Base-by-base conservation (phyloP, 768 basidiomycete species). In the Lactarius akahatsu region DNA sequence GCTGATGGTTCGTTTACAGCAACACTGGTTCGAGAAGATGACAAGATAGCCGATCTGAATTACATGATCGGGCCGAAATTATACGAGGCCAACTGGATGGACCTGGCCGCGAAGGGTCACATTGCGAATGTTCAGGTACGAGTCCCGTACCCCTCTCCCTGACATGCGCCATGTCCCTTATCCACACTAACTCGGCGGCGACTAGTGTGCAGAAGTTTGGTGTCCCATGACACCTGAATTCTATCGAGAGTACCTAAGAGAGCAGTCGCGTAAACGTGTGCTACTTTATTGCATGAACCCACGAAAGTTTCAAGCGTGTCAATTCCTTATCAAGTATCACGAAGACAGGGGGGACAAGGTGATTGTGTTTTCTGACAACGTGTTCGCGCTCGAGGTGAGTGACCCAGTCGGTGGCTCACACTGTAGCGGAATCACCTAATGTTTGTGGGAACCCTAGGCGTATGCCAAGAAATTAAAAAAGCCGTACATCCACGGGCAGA, bases 81-180 rank as follows among this genome's bases (percentile, higher is more conserved):
- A 36, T 99, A 99, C 74, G 97, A 99, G 78, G 97, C 97, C 5
- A 99, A 99, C 75, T 99, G 97, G 97, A 98, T 99, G 96, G 97
- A 99, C 77, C 86, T 99, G 71, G 97, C 97, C 61, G 94, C 94
- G 67, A 98, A 98, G 78, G 97, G 97, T 2, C 97, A 99, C 77
- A 99, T 99, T 74, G 97, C 97, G 8, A 98, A 97, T 74, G 97
- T 99, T n/a, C 96, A 98, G 87, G 95, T 95, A 75, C 71, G 83
- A 75, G 34, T 43, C 56, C 64, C 43, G 61, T 43, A 28, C 30
- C 26, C 47, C 58, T 64, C 41, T 36, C 57, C 63, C 34, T 36
- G 57, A 56, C 61, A 38, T 54, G 47, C 65, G 58, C n/a, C 47
- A 0, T 50, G 50, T 13, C 57, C 65, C n/a, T 52, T 63, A 26